Percentiles rank a stretch among this genome's conserved stretches.
Evolutionary conservation across 371 early-diverging fungal genomes (phyloP).

Genomic region (Syncephalastrum sp.): DNA sequence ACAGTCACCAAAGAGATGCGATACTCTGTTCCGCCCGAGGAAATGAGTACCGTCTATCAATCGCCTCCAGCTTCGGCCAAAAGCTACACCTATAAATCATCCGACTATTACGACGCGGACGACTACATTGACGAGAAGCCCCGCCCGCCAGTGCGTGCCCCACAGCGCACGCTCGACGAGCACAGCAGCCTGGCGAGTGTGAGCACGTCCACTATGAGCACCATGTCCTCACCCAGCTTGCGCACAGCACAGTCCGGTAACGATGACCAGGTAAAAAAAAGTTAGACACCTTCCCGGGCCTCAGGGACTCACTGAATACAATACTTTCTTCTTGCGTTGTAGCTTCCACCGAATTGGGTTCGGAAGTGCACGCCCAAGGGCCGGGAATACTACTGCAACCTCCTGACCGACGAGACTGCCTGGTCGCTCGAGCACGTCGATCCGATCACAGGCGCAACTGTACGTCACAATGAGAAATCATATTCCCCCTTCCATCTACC

Average conservation of each 20-base stretch:
- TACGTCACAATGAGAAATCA: too few relatives aligned
- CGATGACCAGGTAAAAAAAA: slow-evolving; percentile 18
- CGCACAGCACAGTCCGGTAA: slow-evolving; percentile 11
- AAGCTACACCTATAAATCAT: slow-evolving; percentile 6
- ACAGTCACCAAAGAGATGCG: slow-evolving; percentile 53
- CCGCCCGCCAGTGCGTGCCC: slow-evolving; percentile 32
- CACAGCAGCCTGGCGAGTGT: slow-evolving; percentile 12
- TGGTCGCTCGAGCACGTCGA: slow-evolving; percentile 59
- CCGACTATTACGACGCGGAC: background rate
- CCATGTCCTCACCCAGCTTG: slow-evolving; percentile 17
- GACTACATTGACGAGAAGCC: slow-evolving; percentile 15
- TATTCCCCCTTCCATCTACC: too few relatives aligned
- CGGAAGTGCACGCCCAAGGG: slow-evolving; percentile 62
- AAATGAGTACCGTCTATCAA: slow-evolving; percentile 1
- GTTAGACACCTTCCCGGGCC: background rate
- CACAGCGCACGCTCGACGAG: slow-evolving; percentile 16
- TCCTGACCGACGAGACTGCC: slow-evolving; percentile 75
- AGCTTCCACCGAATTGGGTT: slow-evolving; percentile 65
- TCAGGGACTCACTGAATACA: background rate
- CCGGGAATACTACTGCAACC: slow-evolving; percentile 75
- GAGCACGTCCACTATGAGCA: slow-evolving; percentile 13
- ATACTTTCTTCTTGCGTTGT: background rate
- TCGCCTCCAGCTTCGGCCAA: slow-evolving; percentile 2
- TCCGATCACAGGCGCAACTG: slow-evolving; percentile 31
- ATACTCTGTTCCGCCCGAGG: slow-evolving; percentile 47